Conservation (phyloP, 208 protist genomes). For the Trichomonas tenax region DNA sequence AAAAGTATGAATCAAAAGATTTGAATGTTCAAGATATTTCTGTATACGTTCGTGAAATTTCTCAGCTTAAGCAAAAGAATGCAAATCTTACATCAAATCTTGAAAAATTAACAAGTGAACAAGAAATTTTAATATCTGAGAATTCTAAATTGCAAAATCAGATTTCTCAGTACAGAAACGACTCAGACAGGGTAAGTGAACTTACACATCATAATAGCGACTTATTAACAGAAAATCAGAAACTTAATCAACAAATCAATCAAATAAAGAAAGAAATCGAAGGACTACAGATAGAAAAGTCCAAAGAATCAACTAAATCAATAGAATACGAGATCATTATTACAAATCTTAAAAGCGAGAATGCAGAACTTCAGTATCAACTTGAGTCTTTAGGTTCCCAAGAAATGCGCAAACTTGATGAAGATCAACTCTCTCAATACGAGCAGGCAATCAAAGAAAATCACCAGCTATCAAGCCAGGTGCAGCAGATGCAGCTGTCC, state of each 20-base stretch:
- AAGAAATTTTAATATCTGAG: background rate
- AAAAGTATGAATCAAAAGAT: background rate
- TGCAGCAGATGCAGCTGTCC: background rate
- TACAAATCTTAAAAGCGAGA: background rate
- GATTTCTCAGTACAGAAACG: background rate
- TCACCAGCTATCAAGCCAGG: background rate
- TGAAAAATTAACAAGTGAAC: background rate
- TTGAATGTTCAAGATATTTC: background rate
- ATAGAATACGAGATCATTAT: background rate
- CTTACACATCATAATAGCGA: background rate
- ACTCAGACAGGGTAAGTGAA: background rate
- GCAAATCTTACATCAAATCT: background rate
- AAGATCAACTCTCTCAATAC: background rate
- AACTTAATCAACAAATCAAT: background rate
- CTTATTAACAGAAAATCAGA: background rate
- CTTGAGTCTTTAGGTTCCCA: background rate
- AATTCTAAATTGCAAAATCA: background rate
- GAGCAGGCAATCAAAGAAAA: background rate
- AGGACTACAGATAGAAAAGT: background rate
- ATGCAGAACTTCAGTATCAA: background rate
- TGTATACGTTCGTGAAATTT: background rate
- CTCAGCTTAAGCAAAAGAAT: background rate
- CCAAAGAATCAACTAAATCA: background rate
- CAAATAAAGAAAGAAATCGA: background rate
- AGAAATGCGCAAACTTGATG: background rate